phyloP scores from a whole-genome alignment of 208 protist species.

The Strigomonas galati region DNA sequence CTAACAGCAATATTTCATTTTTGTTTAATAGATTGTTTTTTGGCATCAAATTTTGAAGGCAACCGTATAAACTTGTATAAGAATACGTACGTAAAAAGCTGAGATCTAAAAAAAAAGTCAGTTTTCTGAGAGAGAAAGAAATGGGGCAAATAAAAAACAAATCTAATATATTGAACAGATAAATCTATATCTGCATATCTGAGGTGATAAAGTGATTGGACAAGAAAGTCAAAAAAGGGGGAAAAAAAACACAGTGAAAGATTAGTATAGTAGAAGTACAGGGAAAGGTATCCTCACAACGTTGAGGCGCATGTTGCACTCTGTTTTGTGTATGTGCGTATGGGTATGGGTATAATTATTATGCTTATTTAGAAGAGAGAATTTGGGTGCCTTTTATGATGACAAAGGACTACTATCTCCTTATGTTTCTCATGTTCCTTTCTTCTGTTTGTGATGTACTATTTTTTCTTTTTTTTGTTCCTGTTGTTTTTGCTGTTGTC shows the following conservation, averaged over 20 bases:
- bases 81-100: not conserved
- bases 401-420: not conserved
- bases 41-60: too few species aligned
- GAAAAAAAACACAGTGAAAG: not conserved
- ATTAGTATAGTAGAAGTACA: not conserved
- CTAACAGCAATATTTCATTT: too few species aligned
- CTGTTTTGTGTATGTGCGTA: not conserved
- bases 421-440: not conserved
- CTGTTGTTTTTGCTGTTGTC: not conserved
- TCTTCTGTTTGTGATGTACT: not conserved
- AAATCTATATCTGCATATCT: not conserved
- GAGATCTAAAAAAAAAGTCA: conserved; percentile 17
- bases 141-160: conserved; percentile 7
- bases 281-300: not conserved
- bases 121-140: not conserved
- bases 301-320: not conserved
- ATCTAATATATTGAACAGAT: not conserved
- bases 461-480: conserved; percentile 19
- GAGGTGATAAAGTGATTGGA: not conserved
- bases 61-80: not conserved
- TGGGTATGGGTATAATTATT: not conserved
- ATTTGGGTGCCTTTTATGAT: not conserved
- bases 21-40: too few species aligned
- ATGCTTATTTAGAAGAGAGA: not conserved
- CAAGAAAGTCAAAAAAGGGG: conserved; percentile 10